Percentiles rank a stretch among this genome's conserved stretches.
Conservation (phyloP, 495 filamentous ascomycete species). For the Lindgomyces ingoldianus region DNA sequence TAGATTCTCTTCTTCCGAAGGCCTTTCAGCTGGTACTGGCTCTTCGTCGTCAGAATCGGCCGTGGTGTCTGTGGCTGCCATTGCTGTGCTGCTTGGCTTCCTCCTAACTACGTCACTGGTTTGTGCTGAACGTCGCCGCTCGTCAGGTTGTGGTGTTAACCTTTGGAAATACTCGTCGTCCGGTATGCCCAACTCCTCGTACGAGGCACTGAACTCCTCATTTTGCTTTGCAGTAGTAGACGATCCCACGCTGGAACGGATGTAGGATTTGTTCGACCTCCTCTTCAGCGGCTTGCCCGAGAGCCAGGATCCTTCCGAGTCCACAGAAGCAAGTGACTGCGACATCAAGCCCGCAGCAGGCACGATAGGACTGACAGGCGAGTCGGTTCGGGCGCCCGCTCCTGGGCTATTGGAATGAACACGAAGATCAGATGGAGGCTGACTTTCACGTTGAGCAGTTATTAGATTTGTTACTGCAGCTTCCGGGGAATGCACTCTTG, state of each 20-base stretch:
- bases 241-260: constrained; percentile 31
- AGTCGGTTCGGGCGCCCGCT: constrained; percentile 35
- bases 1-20: constrained; percentile 28
- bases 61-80: constrained; percentile 41
- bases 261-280: constrained; percentile 50
- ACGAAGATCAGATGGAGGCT: constrained; percentile 18
- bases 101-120: constrained; percentile 28
- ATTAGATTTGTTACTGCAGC: constrained; percentile 34
- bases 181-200: constrained; percentile 62
- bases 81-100: constrained; percentile 48
- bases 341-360: constrained; percentile 53
- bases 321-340: constrained; percentile 79
- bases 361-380: constrained; percentile 41
- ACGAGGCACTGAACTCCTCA: constrained; percentile 52
- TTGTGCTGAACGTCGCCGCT: constrained; percentile 28
- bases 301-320: constrained; percentile 92
- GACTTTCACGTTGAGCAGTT: constrained; percentile 22
- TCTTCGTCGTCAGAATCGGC: constrained; percentile 44
- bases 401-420: constrained; percentile 14
- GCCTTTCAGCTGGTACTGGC: constrained; percentile 7
- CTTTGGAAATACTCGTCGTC: constrained; percentile 67
- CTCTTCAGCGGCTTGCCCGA: constrained; percentile 65
- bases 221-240: constrained; percentile 10
- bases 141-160: constrained; percentile 52
- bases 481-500: constrained; percentile 73